Evolutionary conservation across 768 basidiomycete species (phyloP).

Genomic region (Amanita pseudoporphyria): DNA sequence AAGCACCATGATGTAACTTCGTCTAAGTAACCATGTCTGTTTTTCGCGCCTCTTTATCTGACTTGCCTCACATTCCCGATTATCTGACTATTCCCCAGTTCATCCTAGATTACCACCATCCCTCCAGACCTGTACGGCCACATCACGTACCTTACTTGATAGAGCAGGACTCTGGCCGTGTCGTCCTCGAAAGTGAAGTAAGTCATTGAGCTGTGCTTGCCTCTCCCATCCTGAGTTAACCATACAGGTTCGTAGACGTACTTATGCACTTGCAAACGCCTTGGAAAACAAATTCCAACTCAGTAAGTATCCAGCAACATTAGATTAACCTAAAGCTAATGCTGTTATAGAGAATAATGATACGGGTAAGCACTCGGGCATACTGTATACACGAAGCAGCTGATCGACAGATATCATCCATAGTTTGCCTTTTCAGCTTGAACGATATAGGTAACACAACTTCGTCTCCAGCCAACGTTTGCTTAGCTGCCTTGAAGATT

Average conservation of each 20-base stretch:
- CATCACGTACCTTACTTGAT: too few species aligned
- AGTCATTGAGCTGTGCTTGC: conserved; percentile 3
- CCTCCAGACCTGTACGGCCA: too few species aligned
- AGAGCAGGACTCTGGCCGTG: too few species aligned
- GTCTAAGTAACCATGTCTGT: background rate
- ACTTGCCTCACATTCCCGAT: background rate
- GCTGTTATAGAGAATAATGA: conserved; percentile 24
- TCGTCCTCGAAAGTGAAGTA: conserved; percentile 35
- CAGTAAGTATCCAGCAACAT: conserved; percentile 22
- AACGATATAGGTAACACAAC: conserved; percentile 44
- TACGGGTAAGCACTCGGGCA: conserved; percentile 29
- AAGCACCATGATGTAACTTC: too few species aligned
- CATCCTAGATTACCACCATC: too few species aligned
- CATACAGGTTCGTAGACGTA: conserved; percentile 27
- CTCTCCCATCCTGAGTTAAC: background rate
- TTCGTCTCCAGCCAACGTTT: conserved; percentile 1
- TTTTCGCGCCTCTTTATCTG: background rate
- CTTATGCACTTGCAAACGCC: conserved; percentile 44
- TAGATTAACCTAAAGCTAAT: conserved; percentile 2
- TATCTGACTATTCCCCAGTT: too few species aligned
- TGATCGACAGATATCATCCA: background rate
- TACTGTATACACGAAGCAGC: background rate
- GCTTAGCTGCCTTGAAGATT: conserved; percentile 29
- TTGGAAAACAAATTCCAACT: conserved; percentile 38
- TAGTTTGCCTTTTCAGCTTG: conserved; percentile 56